Conservation (phyloP, 73 alveolate genomes). For the Durusdinium trenchii region DNA sequence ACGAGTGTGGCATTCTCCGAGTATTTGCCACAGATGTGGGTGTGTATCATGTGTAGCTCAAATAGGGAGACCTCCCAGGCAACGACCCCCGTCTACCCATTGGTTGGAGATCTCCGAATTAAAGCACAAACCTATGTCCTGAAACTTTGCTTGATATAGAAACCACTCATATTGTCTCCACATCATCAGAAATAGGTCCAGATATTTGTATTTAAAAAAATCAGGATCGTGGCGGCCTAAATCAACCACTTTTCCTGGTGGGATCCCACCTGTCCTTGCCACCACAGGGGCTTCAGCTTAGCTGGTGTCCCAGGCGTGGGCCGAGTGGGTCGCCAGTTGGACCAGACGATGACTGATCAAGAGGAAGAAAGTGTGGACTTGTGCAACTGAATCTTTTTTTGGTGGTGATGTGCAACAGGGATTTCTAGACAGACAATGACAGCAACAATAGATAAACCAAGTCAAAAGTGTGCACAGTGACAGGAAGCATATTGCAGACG, state of each 20-base stretch:
- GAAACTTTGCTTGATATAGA: neutral
- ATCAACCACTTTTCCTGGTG: neutral
- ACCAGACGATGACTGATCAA: too few species aligned
- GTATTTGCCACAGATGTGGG: neutral
- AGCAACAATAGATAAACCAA: too few species aligned
- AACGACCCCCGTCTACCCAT: neutral
- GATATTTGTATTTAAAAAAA: too few species aligned
- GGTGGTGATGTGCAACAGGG: too few species aligned
- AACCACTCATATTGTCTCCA: neutral
- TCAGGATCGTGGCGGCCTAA: neutral
- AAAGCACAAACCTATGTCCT: neutral
- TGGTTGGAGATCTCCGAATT: neutral
- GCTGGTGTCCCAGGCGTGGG: slow-evolving; percentile 62
- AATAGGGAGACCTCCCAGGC: neutral
- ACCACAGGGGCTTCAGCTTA: slow-evolving; percentile 57
- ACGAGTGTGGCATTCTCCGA: neutral
- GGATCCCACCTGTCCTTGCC: too few species aligned
- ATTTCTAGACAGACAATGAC: too few species aligned
- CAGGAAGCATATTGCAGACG: too few species aligned
- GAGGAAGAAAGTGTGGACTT: too few species aligned
- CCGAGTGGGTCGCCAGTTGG: too few species aligned
- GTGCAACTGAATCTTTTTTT: too few species aligned
- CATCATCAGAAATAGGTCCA: too few species aligned
- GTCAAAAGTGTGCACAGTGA: too few species aligned
- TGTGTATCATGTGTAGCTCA: neutral